Base-by-base conservation (phyloP, 805 yeast genomes). In the Wickerhamiella qilinensis region DNA sequence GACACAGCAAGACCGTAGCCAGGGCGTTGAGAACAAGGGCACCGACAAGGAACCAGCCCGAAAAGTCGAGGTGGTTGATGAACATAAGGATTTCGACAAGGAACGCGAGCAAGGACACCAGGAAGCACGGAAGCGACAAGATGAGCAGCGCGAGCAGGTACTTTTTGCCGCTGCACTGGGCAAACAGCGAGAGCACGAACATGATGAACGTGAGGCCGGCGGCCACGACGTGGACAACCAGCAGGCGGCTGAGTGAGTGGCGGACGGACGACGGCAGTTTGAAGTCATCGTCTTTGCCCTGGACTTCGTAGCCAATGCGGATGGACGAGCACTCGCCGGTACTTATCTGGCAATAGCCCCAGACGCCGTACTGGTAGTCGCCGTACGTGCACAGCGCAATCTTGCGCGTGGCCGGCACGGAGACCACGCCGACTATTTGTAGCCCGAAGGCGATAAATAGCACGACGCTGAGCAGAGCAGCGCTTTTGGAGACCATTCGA, bases 1-100 rank as follows among this genome's bases (percentile, higher is more conserved):
- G 66, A 54, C 94, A 83, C 16, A 80, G 57, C 45, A 77, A 54
- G 2, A 84, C 68, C 1, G 83, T 75, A 21, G 73, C 65, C 1
- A 77, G 45, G 0, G 88, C 78, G 34, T 76, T 64, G 24, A 77
- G 55, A 2, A 78, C 69, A 0, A 91, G 71, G 1, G 88, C 71
- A 0, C 73, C 73, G 20, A 86, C 60, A 42, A 81, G 69, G 37
- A 79, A 60, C 96, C 96, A 88, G 20, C 94, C 94, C 33, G 77
- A 69, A 75, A 84, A 85, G 38, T 73, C 68, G 39, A 88, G 59
- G 51, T 75, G 73, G 2, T 86, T 81, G 1, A 77, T 68, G 50
- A 88, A 88, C 37, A 88, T 56, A 30, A 86, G 56, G 29, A 86
- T 70, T 54, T 88, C 97, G 3, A 83, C 83, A 42, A 86, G 60